Conservation (phyloP, 495 filamentous ascomycete genomes). For the Penicillium maclennaniae region DNA sequence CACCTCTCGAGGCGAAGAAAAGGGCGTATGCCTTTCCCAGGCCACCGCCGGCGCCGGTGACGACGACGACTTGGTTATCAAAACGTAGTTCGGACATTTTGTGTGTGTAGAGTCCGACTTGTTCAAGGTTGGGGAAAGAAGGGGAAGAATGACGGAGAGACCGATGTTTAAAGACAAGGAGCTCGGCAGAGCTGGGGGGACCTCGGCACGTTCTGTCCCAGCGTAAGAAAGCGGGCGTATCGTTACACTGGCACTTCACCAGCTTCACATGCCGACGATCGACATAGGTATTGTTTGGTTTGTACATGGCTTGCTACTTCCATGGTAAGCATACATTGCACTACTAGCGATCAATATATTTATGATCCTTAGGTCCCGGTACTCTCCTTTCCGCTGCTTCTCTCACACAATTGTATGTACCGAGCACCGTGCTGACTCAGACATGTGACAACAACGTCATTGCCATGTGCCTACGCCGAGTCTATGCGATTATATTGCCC, state of each 20-base stretch:
- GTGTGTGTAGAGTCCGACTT: constrained; percentile 21
- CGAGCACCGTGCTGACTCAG: constrained; percentile 30
- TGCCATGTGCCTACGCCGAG: constrained; percentile 13
- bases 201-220: constrained; percentile 42
- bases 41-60: constrained; percentile 95
- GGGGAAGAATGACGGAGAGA: constrained; percentile 23
- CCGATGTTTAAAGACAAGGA: constrained; percentile 31
- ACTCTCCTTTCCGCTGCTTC: not conserved
- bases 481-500: not conserved
- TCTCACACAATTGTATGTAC: not conserved
- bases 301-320: not conserved
- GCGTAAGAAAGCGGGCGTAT: constrained; percentile 24
- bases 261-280: constrained; percentile 40
- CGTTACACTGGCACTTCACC: constrained; percentile 27
- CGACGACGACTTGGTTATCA: constrained; percentile 94
- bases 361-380: not conserved
- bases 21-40: constrained; percentile 87
- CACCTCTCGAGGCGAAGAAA: constrained; percentile 89
- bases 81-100: constrained; percentile 80
- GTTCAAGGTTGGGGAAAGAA: constrained; percentile 18
- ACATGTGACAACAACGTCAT: constrained; percentile 34
- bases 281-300: not conserved
- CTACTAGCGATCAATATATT: not conserved
- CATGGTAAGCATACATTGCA: not conserved
- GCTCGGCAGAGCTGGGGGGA: constrained; percentile 37